Conservation (phyloP, 1,139 yeast genomes). For the Protomyces gravidus region DNA sequence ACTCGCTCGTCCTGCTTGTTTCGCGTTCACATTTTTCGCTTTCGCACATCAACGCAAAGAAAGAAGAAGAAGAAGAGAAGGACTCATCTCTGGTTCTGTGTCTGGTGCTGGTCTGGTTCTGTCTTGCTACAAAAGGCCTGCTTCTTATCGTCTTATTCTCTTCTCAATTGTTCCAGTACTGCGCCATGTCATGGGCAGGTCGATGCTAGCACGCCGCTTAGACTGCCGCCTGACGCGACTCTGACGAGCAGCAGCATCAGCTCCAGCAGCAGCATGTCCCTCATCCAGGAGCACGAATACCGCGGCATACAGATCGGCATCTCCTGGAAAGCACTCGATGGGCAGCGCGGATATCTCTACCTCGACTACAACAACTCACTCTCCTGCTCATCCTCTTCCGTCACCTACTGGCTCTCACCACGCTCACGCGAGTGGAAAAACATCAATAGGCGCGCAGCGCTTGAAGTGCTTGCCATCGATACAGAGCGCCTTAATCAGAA, state of each 20-base stretch:
- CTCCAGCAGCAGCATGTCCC: background rate
- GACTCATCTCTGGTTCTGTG: too few relatives aligned
- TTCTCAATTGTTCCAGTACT: background rate
- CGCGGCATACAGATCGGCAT: background rate
- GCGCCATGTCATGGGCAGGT: background rate
- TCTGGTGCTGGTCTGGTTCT: too few relatives aligned
- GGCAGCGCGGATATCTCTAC: conserved; percentile 1
- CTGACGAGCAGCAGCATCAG: too few relatives aligned
- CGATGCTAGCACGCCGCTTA: background rate
- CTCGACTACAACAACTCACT: background rate
- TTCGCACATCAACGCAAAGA: too few relatives aligned
- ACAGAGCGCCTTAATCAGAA: background rate
- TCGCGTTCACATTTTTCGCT: too few relatives aligned
- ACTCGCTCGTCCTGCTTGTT: too few relatives aligned
- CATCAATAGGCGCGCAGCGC: background rate
- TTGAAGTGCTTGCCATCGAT: background rate
- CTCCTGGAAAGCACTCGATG: conserved; percentile 1
- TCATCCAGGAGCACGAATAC: background rate
- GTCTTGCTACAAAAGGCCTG: too few relatives aligned
- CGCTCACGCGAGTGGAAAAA: conserved; percentile 1
- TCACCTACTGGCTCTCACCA: conserved; percentile 2
- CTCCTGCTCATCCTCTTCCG: background rate
- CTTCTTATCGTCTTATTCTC: too few relatives aligned
- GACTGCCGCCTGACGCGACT: background rate
- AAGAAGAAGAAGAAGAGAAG: too few relatives aligned